Percentiles rank a stretch among this genome's conserved stretches.
Evolutionary conservation across 2,329 filamentous ascomycete genomes (phyloP).

Genomic region (Neonectria neomacrospora): DNA sequence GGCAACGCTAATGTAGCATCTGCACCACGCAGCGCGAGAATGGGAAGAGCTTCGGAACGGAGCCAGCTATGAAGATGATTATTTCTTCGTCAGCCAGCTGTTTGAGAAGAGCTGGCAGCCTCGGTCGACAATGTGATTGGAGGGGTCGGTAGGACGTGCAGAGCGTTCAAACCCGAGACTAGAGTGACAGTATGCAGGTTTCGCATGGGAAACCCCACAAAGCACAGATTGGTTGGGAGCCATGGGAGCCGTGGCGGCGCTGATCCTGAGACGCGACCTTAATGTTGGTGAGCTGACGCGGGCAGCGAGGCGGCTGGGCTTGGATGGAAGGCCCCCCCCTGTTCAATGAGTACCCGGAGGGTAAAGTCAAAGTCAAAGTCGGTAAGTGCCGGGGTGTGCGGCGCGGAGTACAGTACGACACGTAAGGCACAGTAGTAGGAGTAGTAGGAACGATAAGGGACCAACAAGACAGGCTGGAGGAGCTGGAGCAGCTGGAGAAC

Average conservation of each 20-base stretch:
- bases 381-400: slow-evolving; percentile 8
- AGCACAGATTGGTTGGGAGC: slow-evolving; percentile 18
- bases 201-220: slow-evolving; percentile 15
- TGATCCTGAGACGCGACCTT: slow-evolving; percentile 6
- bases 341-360: slow-evolving; percentile 1
- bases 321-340: slow-evolving; percentile 1
- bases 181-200: slow-evolving; percentile 17
- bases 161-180: slow-evolving; percentile 9
- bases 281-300: slow-evolving; percentile 4
- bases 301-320: slow-evolving; percentile 5
- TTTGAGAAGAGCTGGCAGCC: slow-evolving; percentile 66
- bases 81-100: slow-evolving; percentile 69
- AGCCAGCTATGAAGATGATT: slow-evolving; percentile 64
- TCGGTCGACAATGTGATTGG: slow-evolving; percentile 44
- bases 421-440: slow-evolving; percentile 2
- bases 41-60: slow-evolving; percentile 60
- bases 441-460: neutral
- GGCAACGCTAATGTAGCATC: slow-evolving; percentile 43
- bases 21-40: slow-evolving; percentile 42
- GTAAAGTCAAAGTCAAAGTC: slow-evolving; percentile 7
- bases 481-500: neutral
- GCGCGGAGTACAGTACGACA: slow-evolving; percentile 11
- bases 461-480: neutral
- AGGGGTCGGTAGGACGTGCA: slow-evolving; percentile 7
- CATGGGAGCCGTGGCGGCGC: slow-evolving; percentile 5